A percentile compares a stretch with the other conserved stretches of the same genome.
These are phyloP conservation scores for Neurospora intermedia DNA, from an alignment of 495 filamentous ascomycete genomes.

Conservation along the genomic window DNA sequence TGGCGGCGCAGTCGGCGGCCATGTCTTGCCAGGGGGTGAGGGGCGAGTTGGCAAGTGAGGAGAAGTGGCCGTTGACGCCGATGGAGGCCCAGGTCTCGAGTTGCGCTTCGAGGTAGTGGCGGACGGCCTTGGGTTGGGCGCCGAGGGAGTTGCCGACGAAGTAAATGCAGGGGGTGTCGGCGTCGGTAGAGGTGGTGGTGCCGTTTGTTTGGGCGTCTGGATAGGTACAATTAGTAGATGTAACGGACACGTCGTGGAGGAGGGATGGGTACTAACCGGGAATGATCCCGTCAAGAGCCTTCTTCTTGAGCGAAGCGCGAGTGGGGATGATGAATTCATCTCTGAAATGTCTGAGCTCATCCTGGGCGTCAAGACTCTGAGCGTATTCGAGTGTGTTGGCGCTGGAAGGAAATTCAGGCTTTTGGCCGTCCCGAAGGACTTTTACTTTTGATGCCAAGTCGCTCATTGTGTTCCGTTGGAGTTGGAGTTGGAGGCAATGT, in stretches of 20 bases:
- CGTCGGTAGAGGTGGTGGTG: constrained; percentile 1
- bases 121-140: constrained; percentile 63
- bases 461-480: not conserved
- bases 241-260: too few relatives aligned
- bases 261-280: constrained; percentile 15
- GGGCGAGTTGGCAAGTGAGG: constrained; percentile 54
- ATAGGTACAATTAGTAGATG: too few relatives aligned
- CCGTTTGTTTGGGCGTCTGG: not conserved
- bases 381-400: constrained; percentile 12
- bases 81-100: constrained; percentile 78
- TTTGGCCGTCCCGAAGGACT: constrained; percentile 8
- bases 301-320: constrained; percentile 52
- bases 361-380: constrained; percentile 48
- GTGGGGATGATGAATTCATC: constrained; percentile 74
- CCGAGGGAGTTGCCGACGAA: constrained; percentile 91
- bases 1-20: constrained; percentile 56
- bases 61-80: constrained; percentile 84
- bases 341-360: constrained; percentile 55
- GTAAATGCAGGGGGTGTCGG: constrained; percentile 54
- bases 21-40: constrained; percentile 64
- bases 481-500: not conserved
- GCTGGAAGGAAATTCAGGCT: constrained; percentile 8
- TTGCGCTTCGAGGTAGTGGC: constrained; percentile 58
- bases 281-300: constrained; percentile 39
- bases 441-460: not conserved